phyloP scores from a whole-genome alignment of 2,329 filamentous ascomycete genomes.

The Escovopsis sp. region DNA sequence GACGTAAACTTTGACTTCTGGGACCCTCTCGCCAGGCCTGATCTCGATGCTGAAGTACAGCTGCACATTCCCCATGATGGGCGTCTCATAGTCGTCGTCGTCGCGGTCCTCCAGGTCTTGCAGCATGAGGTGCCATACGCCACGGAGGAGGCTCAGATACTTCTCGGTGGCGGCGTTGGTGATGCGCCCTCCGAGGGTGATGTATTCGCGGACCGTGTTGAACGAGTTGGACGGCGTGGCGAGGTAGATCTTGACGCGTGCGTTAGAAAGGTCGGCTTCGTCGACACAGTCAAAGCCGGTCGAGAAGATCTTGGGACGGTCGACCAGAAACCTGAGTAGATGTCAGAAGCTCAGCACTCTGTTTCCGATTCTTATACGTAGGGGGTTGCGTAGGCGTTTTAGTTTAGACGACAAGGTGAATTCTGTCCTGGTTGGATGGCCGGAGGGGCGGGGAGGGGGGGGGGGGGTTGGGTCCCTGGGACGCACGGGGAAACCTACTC shows the following conservation, averaged over 20 bases:
- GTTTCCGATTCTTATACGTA: no score
- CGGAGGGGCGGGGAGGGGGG: no score
- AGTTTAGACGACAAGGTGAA: no score
- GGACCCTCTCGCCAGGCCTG: slow-evolving; percentile 3
- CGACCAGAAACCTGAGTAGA: slow-evolving; percentile 3
- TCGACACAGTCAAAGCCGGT: slow-evolving; percentile 6
- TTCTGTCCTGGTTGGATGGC: no score
- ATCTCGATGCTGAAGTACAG: slow-evolving; percentile 7
- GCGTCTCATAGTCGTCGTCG: slow-evolving; percentile 5
- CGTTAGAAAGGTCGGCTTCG: slow-evolving; percentile 3
- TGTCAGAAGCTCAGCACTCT: no score
- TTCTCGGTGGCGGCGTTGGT: slow-evolving; percentile 3
- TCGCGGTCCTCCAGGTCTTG: slow-evolving; percentile 5
- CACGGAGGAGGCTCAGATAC: slow-evolving; percentile 1
- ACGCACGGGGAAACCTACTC: no score
- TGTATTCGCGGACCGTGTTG: slow-evolving; percentile 5
- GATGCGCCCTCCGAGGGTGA: slow-evolving; percentile 6
- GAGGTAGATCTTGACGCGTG: slow-evolving; percentile 7
- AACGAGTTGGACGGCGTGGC: slow-evolving; percentile 6
- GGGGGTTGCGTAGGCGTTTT: no score
- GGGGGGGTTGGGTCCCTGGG: no score
- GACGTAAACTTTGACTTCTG: slow-evolving; percentile 6
- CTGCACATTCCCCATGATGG: slow-evolving; percentile 3
- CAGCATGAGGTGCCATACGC: slow-evolving; percentile 7
- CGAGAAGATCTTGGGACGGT: slow-evolving; percentile 1